These are phyloP conservation scores for Candida verbasci DNA, from an alignment of 805 yeast species.

Conservation along the genomic window DNA sequence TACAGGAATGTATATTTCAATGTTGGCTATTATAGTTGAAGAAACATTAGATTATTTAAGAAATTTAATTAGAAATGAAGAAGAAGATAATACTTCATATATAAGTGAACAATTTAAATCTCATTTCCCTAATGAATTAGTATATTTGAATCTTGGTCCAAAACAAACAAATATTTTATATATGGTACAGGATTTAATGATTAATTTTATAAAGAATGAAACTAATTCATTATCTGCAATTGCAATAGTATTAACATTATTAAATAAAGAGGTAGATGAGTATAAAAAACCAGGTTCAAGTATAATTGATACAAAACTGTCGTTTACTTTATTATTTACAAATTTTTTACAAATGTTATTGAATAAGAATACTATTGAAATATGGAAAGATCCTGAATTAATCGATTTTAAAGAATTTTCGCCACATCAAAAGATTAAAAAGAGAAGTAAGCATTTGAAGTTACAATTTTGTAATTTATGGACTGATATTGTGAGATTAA, in stretches of 20 bases:
- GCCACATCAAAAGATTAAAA: slow-evolving; percentile 9
- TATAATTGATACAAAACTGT: slow-evolving; percentile 11
- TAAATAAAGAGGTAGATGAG: slow-evolving; percentile 18
- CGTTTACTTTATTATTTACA: slow-evolving; percentile 15
- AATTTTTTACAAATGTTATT: slow-evolving; percentile 16
- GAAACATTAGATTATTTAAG: slow-evolving; percentile 21
- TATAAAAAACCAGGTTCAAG: slow-evolving; percentile 15
- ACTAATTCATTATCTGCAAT: slow-evolving; percentile 7
- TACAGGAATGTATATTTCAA: slow-evolving; percentile 24
- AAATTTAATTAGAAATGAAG: slow-evolving; percentile 4
- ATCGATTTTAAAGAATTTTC: slow-evolving; percentile 12
- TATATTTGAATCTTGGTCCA: slow-evolving; percentile 12
- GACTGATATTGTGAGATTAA: slow-evolving; percentile 30
- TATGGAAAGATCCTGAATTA: slow-evolving; percentile 34
- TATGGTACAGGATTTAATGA: slow-evolving; percentile 12
- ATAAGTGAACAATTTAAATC: slow-evolving; percentile 12
- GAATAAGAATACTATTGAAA: slow-evolving; percentile 14
- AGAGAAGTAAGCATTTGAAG: slow-evolving; percentile 17
- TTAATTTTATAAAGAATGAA: neutral
- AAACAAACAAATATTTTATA: slow-evolving; percentile 11
- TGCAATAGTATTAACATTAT: slow-evolving; percentile 17
- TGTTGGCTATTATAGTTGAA: slow-evolving; percentile 28
- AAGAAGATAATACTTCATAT: slow-evolving; percentile 9
- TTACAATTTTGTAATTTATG: slow-evolving; percentile 30
- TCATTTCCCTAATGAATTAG: slow-evolving; percentile 22